These are phyloP conservation scores for Pleurotus tuber-regium DNA, from an alignment of 768 basidiomycete species.

Conservation along the genomic window DNA sequence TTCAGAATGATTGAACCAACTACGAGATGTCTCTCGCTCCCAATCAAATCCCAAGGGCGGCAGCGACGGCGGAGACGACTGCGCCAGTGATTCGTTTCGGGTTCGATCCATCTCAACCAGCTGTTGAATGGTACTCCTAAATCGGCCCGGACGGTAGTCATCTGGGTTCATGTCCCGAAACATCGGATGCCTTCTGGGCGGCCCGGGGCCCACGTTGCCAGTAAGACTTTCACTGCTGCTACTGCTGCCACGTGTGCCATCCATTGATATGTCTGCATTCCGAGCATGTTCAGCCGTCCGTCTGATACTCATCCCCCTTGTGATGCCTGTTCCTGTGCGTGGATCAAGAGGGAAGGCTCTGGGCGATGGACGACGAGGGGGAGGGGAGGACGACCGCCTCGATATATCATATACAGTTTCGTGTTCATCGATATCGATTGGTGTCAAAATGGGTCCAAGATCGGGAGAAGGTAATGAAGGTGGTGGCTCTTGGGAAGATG, in stretches of 20 bases:
- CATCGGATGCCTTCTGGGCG: slow-evolving; percentile 1
- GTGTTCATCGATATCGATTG: background rate
- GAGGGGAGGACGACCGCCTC: background rate
- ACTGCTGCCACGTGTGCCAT: too few species aligned
- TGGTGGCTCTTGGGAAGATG: background rate
- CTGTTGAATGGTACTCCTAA: slow-evolving; percentile 46
- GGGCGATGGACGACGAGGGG: too few species aligned
- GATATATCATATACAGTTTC: slow-evolving; percentile 6
- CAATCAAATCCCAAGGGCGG: slow-evolving; percentile 10
- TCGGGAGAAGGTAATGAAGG: slow-evolving; percentile 7
- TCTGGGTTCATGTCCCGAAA: slow-evolving; percentile 28
- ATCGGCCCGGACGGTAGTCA: slow-evolving; percentile 43
- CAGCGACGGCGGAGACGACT: slow-evolving; percentile 10
- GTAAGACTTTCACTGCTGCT: too few species aligned
- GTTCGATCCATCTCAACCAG: slow-evolving; percentile 16
- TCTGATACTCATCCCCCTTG: too few species aligned
- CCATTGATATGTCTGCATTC: too few species aligned
- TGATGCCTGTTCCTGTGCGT: too few species aligned
- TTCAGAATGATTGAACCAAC: too few species aligned
- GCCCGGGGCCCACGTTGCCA: too few species aligned
- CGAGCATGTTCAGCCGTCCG: too few species aligned
- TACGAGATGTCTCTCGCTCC: slow-evolving; percentile 1
- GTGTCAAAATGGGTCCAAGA: slow-evolving; percentile 6
- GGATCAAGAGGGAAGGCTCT: too few species aligned
- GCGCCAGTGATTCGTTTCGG: slow-evolving; percentile 10